Evolutionary conservation across 2,329 filamentous ascomycete species (phyloP), one percentile per base, ranked within the genome.

Genomic region (Xylaria multiplex): DNA sequence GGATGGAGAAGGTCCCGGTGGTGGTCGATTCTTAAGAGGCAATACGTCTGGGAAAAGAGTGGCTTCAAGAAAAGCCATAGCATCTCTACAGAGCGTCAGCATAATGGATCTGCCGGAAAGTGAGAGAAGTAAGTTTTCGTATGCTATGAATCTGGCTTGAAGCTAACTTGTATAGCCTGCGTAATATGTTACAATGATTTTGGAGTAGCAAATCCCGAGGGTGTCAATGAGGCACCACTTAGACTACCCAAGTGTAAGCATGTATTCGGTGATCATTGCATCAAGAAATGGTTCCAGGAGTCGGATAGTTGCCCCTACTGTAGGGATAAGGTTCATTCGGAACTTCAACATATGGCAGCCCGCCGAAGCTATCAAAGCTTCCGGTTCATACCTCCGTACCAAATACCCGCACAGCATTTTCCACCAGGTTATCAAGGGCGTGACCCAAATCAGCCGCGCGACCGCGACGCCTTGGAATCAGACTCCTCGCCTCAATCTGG

Each of bases 151-250:
- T 35, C 55, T 32, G 16, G 22, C 52, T 55, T 49, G 0, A 60
- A 40, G 58, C 66, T 73, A 67, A 73, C 57, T 59, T 72, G 70
- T 62, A 54, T 58, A 90, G 87, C 77, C 14, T 90, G 88, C 72
- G 82, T 86, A 22, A 90, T 90, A 65, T 90, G 88, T 77, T 90
- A 90, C 72, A 89, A 88, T 68, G 86, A 88, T 8, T 89, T 85
- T 70, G 86, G 86, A 40, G 79, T 83, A 14, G 75, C 79, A 64
- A 87, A 83, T 32, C 86, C 87, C 0, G 88, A 90, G 68, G 87
- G 87, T 1, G 76, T 86, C 22, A 82, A 79, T 52, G 88, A 90
- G 73, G 79, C 77, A 2, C 86, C 88, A 0, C 75, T 90, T 16
- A 84, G 85, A 22, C 76, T 90, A 19, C 88, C 88, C 2, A 85